A percentile compares a stretch with the other conserved stretches of the same genome.
phyloP scores from a whole-genome alignment of 345 rosid genomes.

The Eutrema heterophyllum region DNA sequence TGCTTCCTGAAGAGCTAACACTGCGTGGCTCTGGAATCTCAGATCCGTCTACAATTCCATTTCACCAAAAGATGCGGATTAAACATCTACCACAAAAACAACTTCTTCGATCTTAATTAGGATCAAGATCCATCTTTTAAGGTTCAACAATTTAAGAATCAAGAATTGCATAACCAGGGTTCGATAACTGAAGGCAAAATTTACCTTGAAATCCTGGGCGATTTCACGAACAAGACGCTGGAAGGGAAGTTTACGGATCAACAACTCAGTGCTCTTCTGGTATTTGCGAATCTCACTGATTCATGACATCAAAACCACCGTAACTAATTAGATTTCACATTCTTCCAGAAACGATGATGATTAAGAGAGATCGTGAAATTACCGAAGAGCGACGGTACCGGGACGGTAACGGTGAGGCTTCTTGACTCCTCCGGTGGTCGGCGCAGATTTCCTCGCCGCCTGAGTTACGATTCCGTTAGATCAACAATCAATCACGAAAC shows the following conservation, averaged over 20 bases:
- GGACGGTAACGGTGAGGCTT: slow-evolving; percentile 74
- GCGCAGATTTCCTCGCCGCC: slow-evolving; percentile 79
- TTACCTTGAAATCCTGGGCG: slow-evolving; percentile 57
- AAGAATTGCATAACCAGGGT: too few species aligned
- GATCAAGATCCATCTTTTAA: too few species aligned
- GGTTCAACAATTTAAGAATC: too few species aligned
- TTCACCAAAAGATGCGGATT: neutral
- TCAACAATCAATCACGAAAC: neutral
- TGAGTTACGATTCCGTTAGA: neutral
- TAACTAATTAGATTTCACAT: neutral
- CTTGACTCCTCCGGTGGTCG: slow-evolving; percentile 66
- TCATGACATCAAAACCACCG: neutral
- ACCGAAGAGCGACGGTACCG: slow-evolving; percentile 74
- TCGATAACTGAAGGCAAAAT: too few species aligned
- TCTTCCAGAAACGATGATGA: neutral
- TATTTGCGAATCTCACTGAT: slow-evolving; percentile 54
- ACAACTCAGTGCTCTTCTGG: slow-evolving; percentile 64
- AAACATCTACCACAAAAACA: too few species aligned
- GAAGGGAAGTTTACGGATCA: slow-evolving; percentile 68
- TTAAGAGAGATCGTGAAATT: neutral
- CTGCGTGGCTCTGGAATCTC: slow-evolving; percentile 79
- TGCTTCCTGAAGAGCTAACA: slow-evolving; percentile 68
- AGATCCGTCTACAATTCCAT: slow-evolving; percentile 43
- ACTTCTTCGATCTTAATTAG: too few species aligned
- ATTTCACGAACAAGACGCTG: slow-evolving; percentile 77